These are phyloP conservation scores for Scedosporium apiospermum DNA, from an alignment of 2,329 filamentous ascomycete species.

Conservation along the genomic window DNA sequence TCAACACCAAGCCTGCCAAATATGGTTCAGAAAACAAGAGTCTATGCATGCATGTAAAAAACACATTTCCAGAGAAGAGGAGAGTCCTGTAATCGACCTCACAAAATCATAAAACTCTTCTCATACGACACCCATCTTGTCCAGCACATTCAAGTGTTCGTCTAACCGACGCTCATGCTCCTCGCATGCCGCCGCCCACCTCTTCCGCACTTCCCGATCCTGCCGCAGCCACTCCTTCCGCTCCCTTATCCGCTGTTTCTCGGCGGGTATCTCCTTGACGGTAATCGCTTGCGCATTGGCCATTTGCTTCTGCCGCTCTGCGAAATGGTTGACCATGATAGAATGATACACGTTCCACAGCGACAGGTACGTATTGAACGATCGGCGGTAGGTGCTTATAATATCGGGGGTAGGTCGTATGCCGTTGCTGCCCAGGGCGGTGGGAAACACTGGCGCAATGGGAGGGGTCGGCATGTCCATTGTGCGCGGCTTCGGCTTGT, in stretches of 20 bases:
- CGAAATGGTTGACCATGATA: conserved; percentile 46
- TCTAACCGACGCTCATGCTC: conserved; percentile 50
- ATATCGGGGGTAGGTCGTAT: conserved; percentile 30
- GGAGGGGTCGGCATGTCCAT: conserved; percentile 37
- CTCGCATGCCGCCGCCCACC: conserved; percentile 51
- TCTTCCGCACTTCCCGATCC: conserved; percentile 52
- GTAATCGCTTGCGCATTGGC: conserved; percentile 32
- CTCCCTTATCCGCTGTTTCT: conserved; percentile 20
- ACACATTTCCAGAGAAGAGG: no score
- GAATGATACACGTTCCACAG: conserved; percentile 40
- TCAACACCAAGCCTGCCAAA: no score
- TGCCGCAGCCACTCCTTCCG: conserved; percentile 54
- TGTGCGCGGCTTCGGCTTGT: conserved; percentile 23
- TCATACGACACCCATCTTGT: conserved; percentile 27
- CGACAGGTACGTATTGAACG: conserved; percentile 44
- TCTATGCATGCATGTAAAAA: no score
- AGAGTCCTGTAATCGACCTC: not conserved
- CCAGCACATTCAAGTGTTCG: conserved; percentile 42
- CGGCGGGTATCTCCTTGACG: conserved; percentile 12
- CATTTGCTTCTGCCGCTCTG: conserved; percentile 37
- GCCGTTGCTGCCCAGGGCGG: conserved; percentile 30
- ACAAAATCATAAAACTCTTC: conserved; percentile 5
- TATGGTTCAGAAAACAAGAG: no score
- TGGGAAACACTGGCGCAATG: conserved; percentile 36
- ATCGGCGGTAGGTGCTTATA: conserved; percentile 42